Conservation (phyloP, 148 eudicot species). For the Fallopia convolvulus region DNA sequence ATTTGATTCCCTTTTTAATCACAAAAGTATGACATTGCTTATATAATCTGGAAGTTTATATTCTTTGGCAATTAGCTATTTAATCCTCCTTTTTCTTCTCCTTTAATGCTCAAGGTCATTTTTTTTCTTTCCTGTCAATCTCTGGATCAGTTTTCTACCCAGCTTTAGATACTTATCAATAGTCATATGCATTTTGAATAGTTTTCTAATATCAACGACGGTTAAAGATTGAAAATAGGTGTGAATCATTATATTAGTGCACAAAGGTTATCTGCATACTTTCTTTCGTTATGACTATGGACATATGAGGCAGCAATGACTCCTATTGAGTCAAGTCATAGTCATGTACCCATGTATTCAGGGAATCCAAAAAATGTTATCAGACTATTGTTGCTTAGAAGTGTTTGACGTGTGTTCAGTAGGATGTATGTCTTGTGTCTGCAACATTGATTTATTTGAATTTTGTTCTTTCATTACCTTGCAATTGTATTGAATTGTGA, state of each 20-base stretch:
- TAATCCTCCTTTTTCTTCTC: neutral
- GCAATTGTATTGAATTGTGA: no score
- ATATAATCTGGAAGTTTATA: no score
- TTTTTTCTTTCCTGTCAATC: neutral
- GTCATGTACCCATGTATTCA: conserved; percentile 83
- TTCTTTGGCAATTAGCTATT: no score
- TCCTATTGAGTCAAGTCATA: conserved; percentile 91
- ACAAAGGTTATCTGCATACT: neutral
- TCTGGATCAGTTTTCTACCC: neutral
- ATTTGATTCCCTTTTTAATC: no score
- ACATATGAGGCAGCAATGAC: conserved; percentile 69
- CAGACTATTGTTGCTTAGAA: conserved; percentile 65
- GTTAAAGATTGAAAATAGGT: neutral
- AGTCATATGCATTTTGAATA: neutral
- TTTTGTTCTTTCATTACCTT: no score
- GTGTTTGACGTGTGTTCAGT: conserved; percentile 12
- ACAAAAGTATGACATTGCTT: no score
- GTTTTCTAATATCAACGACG: neutral
- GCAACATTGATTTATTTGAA: no score
- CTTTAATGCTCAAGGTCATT: neutral
- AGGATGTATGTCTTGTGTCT: no score
- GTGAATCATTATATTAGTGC: neutral
- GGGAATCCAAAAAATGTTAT: conserved; percentile 73
- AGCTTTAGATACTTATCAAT: neutral
- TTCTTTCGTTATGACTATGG: neutral